Base-by-base conservation (phyloP, 768 basidiomycete genomes). In the Lentinula sp. region DNA sequence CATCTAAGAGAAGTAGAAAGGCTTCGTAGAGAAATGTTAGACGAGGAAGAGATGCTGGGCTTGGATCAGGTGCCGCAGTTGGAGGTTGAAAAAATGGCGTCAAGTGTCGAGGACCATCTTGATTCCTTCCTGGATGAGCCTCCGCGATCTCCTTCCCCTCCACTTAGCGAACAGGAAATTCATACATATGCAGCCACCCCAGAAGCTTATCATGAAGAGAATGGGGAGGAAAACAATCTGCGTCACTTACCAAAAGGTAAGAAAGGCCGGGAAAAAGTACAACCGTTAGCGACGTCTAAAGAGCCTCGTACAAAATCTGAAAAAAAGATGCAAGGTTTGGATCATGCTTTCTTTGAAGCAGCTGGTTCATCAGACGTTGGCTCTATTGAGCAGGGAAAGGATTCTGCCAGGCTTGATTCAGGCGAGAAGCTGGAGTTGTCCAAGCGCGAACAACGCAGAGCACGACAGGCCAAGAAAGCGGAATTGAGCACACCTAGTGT, bases 1-100 rank as follows among this genome's bases (percentile, higher is more conserved):
- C 97, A 99, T 68, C 70, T 91, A 70, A 92, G 89, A 72, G 91
- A 94, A 63, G 85, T 98, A 12, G 91, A 92, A 68, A 79, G 77
- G 64, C 69, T 99, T 61, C 85, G 83, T 71, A 78, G 79, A 66
- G 83, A 91, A 67, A 97, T 99, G 91, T 69, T 77, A 65, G 74
- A 76, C 59, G 93, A 98, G 66, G 81, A 91, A 61, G 81, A 84
- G 55, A 83, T 81, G 63, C 70, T 97, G 4, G 86, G 79, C 0
- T 73, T 91, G 20, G 75, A 56, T 43, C 39, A 70, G 13, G 75
- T 75, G 28, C 18, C 13, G 18, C 77, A 69, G 15, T 69, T 66
- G 37, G 67, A 63, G 28, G 70, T 72, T 2, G 72, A 68, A 33
- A 66, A 68, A 13, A 57, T 35, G 15, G 33, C 28, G 35, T 6